Conservation (phyloP, 2,329 filamentous ascomycete species). For the Falciphora oryzae region DNA sequence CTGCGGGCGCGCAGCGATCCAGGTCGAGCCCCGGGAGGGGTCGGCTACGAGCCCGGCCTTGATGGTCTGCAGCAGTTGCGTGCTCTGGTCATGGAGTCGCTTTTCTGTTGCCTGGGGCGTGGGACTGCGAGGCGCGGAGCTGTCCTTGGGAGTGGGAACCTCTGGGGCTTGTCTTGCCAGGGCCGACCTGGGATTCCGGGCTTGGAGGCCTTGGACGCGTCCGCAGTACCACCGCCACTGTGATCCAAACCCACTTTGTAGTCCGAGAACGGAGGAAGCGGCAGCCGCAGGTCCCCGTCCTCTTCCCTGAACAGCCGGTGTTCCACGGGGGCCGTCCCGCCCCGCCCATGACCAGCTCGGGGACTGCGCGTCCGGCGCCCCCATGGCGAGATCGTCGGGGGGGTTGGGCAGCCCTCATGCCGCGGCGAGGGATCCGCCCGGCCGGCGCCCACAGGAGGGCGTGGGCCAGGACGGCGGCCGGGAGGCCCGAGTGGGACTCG, state of each 20-base stretch:
- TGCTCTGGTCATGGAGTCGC: not conserved
- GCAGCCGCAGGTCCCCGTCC: not conserved
- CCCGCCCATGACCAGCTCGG: constrained; percentile 5
- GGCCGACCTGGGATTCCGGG: not conserved
- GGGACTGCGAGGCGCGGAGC: not conserved
- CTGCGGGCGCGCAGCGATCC: not conserved
- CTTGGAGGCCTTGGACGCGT: not conserved
- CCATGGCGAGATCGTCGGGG: not conserved
- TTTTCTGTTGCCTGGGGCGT: not conserved
- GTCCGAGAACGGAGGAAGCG: not conserved
- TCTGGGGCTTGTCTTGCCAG: no score
- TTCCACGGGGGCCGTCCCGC: constrained; percentile 1
- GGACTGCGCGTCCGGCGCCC: not conserved
- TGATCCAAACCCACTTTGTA: not conserved
- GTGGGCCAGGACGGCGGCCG: not conserved
- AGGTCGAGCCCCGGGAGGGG: not conserved
- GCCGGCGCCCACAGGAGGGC: constrained; percentile 2
- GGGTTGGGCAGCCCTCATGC: not conserved
- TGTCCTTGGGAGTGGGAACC: not conserved
- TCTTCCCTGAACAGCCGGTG: not conserved
- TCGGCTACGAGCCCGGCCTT: not conserved
- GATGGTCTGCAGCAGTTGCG: no score
- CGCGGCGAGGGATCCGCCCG: not conserved
- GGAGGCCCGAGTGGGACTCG: not conserved
- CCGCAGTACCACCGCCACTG: not conserved